A percentile compares a stretch with the other conserved stretches of the same genome.
phyloP scores from a whole-genome alignment of 106 monocot genomes.

The Dactylorhiza incarnata region DNA sequence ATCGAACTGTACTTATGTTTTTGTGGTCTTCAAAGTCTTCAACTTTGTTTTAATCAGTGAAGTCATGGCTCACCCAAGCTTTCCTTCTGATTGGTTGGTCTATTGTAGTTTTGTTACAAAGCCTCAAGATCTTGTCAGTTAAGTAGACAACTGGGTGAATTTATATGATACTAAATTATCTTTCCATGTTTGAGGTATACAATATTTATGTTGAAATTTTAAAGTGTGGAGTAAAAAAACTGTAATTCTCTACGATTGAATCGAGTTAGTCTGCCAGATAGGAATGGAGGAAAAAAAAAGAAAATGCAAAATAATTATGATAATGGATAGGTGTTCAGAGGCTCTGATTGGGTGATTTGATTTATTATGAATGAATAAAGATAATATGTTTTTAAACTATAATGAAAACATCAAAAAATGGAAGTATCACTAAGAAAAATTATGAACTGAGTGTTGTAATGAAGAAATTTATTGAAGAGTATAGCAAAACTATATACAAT shows the following conservation, averaged over 20 bases:
- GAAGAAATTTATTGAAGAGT: background rate
- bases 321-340: background rate
- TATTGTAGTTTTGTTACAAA: background rate
- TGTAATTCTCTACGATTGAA: background rate
- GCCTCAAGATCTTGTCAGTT: background rate
- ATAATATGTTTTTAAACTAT: background rate
- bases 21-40: background rate
- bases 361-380: background rate
- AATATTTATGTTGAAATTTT: background rate
- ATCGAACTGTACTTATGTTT: background rate
- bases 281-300: background rate
- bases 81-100: background rate
- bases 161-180: background rate
- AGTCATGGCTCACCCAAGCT: background rate
- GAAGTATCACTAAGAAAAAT: background rate
- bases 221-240: background rate
- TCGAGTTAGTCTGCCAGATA: background rate
- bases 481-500: background rate
- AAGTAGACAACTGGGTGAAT: background rate
- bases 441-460: background rate
- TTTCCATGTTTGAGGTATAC: background rate
- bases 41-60: background rate
- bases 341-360: background rate
- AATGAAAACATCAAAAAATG: background rate
- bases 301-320: background rate